Evolutionary conservation across 2,329 filamentous ascomycete genomes (phyloP), one percentile per base, ranked within the genome.

Genomic region (Trichoderma sp.): DNA sequence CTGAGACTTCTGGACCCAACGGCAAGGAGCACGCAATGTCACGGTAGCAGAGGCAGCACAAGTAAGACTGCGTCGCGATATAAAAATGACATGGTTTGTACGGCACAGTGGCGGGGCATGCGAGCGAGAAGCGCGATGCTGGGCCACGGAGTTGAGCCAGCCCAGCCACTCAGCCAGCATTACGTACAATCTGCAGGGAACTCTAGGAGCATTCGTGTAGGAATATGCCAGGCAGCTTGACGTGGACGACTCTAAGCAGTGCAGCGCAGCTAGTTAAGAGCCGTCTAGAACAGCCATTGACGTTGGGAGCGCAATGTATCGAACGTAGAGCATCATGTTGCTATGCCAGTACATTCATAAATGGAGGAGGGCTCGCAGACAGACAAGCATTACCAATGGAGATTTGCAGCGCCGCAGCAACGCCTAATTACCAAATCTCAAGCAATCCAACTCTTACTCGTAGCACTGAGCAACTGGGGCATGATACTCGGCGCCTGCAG

Each of bases 11-110:
- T 33, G n/a, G n/a, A 21, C 21, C 21, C 47, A 10, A 24, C 47
- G 47, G 47, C 21, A 24, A 21, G 43, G 49, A 31, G 21, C 43
- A 24, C 31, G 40, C 37, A 43, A 56, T 10, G 31, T 13, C 61
- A 21, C 29, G 14, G 52, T 27, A 58, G 3, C 21, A 31, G 35
- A 19, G 10, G 52, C 43, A 31, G 47, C 21, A 31, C 62, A 52
- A 65, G 49, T 57, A 57, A 56, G 62, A 65, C 35, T 56, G 62
- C 24, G 35, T 37, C 24, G 43, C 40, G 61, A 65, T 57, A 57
- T 57, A n/a, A 35, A 35, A 35, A 35, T 31, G 62, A 65, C 49
- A 40, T 29, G 33, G 35, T 29, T 37, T 27, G 13, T 5, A 58
- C 19, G 13, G 37, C 58, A 47, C 59, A 61, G 10, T 24, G 47